Conservation (phyloP, 2,329 filamentous ascomycete genomes). For the Cladobotryum mycophilum region DNA sequence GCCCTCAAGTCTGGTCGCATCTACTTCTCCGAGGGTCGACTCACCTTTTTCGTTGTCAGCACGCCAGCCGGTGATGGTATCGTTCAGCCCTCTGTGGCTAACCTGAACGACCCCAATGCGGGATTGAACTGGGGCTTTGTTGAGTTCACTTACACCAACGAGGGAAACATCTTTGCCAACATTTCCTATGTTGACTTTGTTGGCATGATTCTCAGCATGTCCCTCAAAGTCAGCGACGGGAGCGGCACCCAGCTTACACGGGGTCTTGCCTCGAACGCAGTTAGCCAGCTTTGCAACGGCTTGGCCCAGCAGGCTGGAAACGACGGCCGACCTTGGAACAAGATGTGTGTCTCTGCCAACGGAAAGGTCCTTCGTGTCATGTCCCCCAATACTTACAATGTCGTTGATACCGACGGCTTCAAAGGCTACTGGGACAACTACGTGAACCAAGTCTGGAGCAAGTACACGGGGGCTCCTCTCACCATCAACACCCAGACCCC, state of each 20-base stretch:
- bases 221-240: slow-evolving; percentile 28
- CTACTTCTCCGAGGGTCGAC: slow-evolving; percentile 38
- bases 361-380: slow-evolving; percentile 39
- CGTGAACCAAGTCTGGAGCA: slow-evolving; percentile 40
- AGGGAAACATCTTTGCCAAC: slow-evolving; percentile 38
- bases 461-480: slow-evolving; percentile 32
- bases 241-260: slow-evolving; percentile 32
- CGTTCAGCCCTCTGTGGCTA: slow-evolving; percentile 43
- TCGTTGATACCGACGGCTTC: slow-evolving; percentile 30
- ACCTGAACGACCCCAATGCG: slow-evolving; percentile 36
- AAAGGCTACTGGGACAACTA: slow-evolving; percentile 39
- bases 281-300: slow-evolving; percentile 35
- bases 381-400: slow-evolving; percentile 37
- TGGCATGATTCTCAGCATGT: slow-evolving; percentile 45
- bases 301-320: slow-evolving; percentile 29
- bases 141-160: slow-evolving; percentile 39
- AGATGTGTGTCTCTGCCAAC: slow-evolving; percentile 34
- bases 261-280: slow-evolving; percentile 32
- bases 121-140: slow-evolving; percentile 44
- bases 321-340: slow-evolving; percentile 39
- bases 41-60: slow-evolving; percentile 37
- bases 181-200: slow-evolving; percentile 48
- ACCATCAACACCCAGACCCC: slow-evolving; percentile 37
- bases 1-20: slow-evolving; percentile 37
- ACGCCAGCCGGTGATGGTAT: slow-evolving; percentile 28